A percentile compares a stretch with the other conserved stretches of the same genome.
phyloP scores from a whole-genome alignment of 495 filamentous ascomycete genomes.

The Trichocladium uniseriatum region DNA sequence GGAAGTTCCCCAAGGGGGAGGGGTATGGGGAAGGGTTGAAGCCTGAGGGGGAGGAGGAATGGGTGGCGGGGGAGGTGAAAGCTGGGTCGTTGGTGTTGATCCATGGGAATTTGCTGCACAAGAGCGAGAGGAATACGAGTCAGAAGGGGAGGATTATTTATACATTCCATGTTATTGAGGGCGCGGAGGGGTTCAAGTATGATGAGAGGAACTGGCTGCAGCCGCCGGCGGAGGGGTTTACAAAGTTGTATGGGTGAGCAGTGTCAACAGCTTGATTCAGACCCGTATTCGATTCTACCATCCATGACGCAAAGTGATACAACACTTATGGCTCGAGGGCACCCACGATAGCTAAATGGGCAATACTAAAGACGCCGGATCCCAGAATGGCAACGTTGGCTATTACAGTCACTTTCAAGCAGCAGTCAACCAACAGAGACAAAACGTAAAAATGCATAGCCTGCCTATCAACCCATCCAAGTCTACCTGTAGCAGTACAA shows the following conservation, averaged over 20 bases:
- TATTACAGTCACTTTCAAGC: no score
- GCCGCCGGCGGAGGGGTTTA: slow-evolving; percentile 68
- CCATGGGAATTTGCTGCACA: slow-evolving; percentile 92
- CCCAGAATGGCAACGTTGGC: no score
- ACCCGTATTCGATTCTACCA: no score
- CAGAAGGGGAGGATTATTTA: slow-evolving; percentile 84
- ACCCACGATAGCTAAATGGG: no score
- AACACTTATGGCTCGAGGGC: no score
- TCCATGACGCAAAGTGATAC: no score
- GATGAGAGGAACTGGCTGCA: slow-evolving; percentile 91
- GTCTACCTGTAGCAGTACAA: no score
- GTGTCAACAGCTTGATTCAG: no score
- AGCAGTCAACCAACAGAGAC: no score
- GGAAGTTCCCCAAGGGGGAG: slow-evolving; percentile 34
- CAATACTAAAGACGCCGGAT: no score
- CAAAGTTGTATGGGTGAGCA: slow-evolving; percentile 44
- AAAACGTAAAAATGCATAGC: no score
- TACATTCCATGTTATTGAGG: slow-evolving; percentile 96
- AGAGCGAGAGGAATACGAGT: slow-evolving; percentile 88
- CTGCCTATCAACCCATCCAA: no score
- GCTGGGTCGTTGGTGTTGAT: slow-evolving; percentile 86
- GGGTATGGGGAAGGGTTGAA: slow-evolving; percentile 30
- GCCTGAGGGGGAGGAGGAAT: slow-evolving; percentile 33
- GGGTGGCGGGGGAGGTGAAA: slow-evolving; percentile 70
- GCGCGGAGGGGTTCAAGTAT: slow-evolving; percentile 55